Percentiles rank a stretch among this genome's conserved stretches.
These are phyloP conservation scores for Penicillium sp. DNA, from an alignment of 2,329 filamentous ascomycete species.

Conservation along the genomic window DNA sequence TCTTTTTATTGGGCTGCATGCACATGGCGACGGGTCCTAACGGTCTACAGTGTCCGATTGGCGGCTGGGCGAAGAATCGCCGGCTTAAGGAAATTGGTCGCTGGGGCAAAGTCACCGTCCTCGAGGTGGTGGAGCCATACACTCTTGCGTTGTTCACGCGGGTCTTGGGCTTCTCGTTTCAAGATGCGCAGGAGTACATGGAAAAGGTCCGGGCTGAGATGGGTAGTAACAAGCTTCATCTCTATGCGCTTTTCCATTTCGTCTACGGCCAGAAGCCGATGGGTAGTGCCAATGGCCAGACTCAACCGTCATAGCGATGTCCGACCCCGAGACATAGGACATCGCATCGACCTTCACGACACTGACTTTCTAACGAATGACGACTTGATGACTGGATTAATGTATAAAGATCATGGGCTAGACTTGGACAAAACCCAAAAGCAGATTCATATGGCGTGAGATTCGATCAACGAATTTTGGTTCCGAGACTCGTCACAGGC, in stretches of 20 bases:
- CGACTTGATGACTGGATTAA: slow-evolving; percentile 13
- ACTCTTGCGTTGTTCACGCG: slow-evolving; percentile 37
- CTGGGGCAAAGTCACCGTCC: slow-evolving; percentile 26
- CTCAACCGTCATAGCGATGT: neutral
- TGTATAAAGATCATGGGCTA: slow-evolving; percentile 11
- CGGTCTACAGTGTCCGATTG: slow-evolving; percentile 30
- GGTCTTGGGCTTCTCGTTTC: slow-evolving; percentile 30
- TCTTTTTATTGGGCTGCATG: neutral
- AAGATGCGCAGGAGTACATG: slow-evolving; percentile 29
- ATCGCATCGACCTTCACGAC: slow-evolving; percentile 2
- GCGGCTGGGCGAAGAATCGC: slow-evolving; percentile 32
- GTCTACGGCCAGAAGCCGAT: slow-evolving; percentile 31
- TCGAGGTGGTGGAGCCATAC: slow-evolving; percentile 36
- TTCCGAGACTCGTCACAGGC: neutral
- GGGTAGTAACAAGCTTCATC: slow-evolving; percentile 21
- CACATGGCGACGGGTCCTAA: no score
- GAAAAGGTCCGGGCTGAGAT: slow-evolving; percentile 27
- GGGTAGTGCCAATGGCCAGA: slow-evolving; percentile 8
- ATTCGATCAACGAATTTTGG: slow-evolving; percentile 2
- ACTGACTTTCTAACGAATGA: slow-evolving; percentile 9
- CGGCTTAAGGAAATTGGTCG: slow-evolving; percentile 34
- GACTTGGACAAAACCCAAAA: slow-evolving; percentile 4
- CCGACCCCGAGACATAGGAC: neutral
- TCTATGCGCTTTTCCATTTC: slow-evolving; percentile 30
- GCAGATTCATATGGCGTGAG: neutral